Conservation (phyloP, 345 rosid genomes). For the Lepidium sativum region DNA sequence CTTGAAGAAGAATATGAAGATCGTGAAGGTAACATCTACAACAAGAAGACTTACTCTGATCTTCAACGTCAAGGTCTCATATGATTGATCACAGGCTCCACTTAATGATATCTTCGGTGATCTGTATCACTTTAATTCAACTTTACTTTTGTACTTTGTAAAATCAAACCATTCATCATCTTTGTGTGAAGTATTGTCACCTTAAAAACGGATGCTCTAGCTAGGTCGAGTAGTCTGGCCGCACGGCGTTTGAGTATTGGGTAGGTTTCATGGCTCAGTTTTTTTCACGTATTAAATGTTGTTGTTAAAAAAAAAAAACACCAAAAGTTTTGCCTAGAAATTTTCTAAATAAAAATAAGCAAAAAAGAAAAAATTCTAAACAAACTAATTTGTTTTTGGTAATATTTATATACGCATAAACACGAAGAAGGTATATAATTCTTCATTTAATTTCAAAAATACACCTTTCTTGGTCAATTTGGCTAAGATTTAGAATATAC, state of each 20-base stretch:
- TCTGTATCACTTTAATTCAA: background rate
- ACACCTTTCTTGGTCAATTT: background rate
- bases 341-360: background rate
- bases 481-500: background rate
- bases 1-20: constrained; percentile 99
- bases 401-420: background rate
- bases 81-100: constrained; percentile 22
- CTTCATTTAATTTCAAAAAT: background rate
- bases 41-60: constrained; percentile 95
- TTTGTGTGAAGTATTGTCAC: background rate
- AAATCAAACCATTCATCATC: background rate
- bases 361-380: no score
- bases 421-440: background rate
- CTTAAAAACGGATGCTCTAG: no score
- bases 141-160: background rate
- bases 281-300: no score
- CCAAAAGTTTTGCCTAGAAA: no score
- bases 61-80: constrained; percentile 97
- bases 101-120: background rate
- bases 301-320: no score
- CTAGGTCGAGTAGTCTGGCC: no score
- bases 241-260: no score
- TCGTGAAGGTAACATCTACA: constrained; percentile 93
- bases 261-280: no score
- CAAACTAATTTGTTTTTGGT: background rate